Conservation (phyloP, 805 yeast genomes). For the Candida insectalens region DNA sequence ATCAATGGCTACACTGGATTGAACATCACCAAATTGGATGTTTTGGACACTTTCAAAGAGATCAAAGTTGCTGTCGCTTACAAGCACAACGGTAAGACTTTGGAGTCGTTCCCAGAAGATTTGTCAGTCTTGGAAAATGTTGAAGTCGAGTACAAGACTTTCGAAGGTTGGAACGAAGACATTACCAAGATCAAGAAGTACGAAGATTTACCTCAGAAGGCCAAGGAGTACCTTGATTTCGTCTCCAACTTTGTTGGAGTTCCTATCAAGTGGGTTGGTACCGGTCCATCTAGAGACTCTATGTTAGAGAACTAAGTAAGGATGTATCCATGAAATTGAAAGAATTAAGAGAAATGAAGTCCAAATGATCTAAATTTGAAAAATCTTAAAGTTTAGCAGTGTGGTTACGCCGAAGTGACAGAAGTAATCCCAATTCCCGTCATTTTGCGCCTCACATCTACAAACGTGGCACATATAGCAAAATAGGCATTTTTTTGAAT, state of each 20-base stretch:
- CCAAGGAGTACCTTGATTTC: slow-evolving; percentile 72
- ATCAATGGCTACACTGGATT: slow-evolving; percentile 93
- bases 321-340: not conserved
- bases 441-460: too few relatives aligned
- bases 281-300: slow-evolving; percentile 94
- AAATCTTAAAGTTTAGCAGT: too few relatives aligned
- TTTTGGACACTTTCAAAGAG: slow-evolving; percentile 81
- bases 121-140: slow-evolving; percentile 72
- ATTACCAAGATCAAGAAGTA: slow-evolving; percentile 63
- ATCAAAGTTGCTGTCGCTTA: slow-evolving; percentile 84
- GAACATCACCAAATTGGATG: slow-evolving; percentile 94
- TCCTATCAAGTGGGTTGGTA: slow-evolving; percentile 95
- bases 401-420: too few relatives aligned
- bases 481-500: too few relatives aligned
- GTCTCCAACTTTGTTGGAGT: slow-evolving; percentile 80
- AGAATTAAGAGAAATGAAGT: too few relatives aligned
- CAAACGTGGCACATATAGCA: too few relatives aligned
- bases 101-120: slow-evolving; percentile 89
- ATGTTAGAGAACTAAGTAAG: slow-evolving; percentile 54
- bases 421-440: too few relatives aligned
- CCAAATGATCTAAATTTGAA: too few relatives aligned
- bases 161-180: slow-evolving; percentile 91
- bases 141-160: slow-evolving; percentile 82
- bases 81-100: slow-evolving; percentile 63
- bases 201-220: slow-evolving; percentile 79